These are phyloP conservation scores for Phytophthora sojae DNA, from an alignment of 352 stramenopile genomes.

Conservation along the genomic window DNA sequence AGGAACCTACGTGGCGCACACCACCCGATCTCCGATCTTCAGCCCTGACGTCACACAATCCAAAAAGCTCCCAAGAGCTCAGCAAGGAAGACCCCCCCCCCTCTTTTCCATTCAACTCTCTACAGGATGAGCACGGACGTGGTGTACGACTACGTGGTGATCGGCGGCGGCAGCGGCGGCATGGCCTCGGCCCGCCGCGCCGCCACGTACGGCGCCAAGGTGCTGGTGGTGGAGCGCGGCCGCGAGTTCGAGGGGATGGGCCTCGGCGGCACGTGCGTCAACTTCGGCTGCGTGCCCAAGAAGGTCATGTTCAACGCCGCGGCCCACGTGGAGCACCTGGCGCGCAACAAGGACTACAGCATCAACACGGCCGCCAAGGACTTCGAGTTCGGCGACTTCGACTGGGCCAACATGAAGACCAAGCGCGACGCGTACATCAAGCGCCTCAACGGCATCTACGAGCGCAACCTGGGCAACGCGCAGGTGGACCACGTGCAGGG, in stretches of 20 bases:
- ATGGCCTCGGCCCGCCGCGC: constrained; percentile 93
- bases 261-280: constrained; percentile 97
- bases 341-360: constrained; percentile 72
- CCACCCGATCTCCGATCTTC: no score
- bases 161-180: constrained; percentile 92
- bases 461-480: constrained; percentile 91
- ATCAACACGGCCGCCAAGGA: constrained; percentile 53
- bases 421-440: constrained; percentile 95
- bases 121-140: constrained; percentile 51
- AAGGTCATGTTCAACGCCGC: constrained; percentile 98
- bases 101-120: no score
- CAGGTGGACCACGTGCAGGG: constrained; percentile 91
- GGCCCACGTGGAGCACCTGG: constrained; percentile 80
- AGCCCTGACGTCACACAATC: no score
- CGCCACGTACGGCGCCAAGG: constrained; percentile 94
- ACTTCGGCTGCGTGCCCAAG: constrained; percentile 98
- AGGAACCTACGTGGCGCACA: no score
- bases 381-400: constrained; percentile 80
- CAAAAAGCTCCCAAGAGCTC: no score
- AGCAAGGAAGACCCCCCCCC: no score
- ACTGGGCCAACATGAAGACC: constrained; percentile 93
- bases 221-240: constrained; percentile 94
- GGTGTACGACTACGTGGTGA: constrained; percentile 92
- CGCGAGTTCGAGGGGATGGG: constrained; percentile 66
- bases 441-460: constrained; percentile 98